Evolutionary conservation across 441 rosid species (phyloP).

Genomic region (Iberis amara): DNA sequence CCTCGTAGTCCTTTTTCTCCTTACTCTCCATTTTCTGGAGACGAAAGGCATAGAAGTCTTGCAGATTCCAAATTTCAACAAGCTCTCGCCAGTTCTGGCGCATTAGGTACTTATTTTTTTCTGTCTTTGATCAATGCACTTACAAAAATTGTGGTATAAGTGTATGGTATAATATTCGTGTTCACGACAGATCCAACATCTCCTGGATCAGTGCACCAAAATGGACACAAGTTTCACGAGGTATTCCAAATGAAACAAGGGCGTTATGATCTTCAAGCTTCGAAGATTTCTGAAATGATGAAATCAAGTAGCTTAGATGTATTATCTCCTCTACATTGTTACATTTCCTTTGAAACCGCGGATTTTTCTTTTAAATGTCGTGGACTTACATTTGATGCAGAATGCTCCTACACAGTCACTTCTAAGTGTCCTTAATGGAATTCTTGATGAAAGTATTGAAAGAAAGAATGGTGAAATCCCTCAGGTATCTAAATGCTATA

Average conservation of each 20-base stretch:
- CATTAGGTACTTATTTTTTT: constrained; percentile 35
- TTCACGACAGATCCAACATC: constrained; percentile 41
- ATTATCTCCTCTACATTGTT: constrained; percentile 16
- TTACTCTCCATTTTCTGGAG: constrained; percentile 36
- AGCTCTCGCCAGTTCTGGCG: constrained; percentile 35
- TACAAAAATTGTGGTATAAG: too few relatives aligned
- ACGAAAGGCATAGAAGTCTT: constrained; percentile 40
- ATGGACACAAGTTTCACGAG: constrained; percentile 74
- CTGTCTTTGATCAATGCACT: neutral
- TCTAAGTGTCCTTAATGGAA: constrained; percentile 73
- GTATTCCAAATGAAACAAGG: constrained; percentile 78
- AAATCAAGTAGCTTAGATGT: constrained; percentile 78
- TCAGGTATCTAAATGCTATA: constrained; percentile 45
- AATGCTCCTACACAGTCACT: constrained; percentile 91
- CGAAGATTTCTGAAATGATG: constrained; percentile 79
- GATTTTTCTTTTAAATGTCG: constrained; percentile 7
- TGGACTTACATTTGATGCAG: constrained; percentile 36
- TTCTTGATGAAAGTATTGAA: constrained; percentile 80
- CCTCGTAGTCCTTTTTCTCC: constrained; percentile 34
- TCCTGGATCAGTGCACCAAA: constrained; percentile 40
- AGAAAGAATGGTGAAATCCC: constrained; percentile 73
- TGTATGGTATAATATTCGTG: too few relatives aligned
- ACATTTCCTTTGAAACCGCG: neutral
- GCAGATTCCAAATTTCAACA: constrained; percentile 46
- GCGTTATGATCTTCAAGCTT: constrained; percentile 63